Base-by-base conservation (phyloP, 2,329 filamentous ascomycete genomes). In the Verruconis gallopava region DNA sequence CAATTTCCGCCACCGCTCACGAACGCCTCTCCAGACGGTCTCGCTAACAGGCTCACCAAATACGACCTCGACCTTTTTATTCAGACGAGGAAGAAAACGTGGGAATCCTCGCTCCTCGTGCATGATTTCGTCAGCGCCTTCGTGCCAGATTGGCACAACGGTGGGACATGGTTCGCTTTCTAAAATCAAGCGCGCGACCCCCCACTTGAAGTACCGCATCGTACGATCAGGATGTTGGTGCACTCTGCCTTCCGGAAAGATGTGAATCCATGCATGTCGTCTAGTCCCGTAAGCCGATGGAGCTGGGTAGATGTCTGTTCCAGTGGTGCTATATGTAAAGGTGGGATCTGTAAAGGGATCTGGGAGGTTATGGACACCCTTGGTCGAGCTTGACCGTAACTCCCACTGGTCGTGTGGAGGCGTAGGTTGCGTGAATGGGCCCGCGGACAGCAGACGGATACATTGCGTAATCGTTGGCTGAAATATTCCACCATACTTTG, bases 201-300 rank as follows among this genome's bases (percentile, higher is more conserved):
- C 91, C 91, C 91, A 98, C 66, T 94, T 95, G 74, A 96, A 96
- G 64, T 98, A 98, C 21, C 91, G 81, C 69, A 96, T 79, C 5
- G 79, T 76, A 52, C 78, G 77, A 33, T 77, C 67, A 1, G 81
- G 73, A 50, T 85, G 79, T 63, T 98, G 91, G 61, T 96, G 88
- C 36, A 94, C 85, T 60, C 83, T 85, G 37, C 86, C 91, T 63
- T 98, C 91, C 11, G 91, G 91, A 60, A 96, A 96, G 42, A 96
- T 81, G 60, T 98, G 91, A 3, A 98, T 68, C 91, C 91, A 98
- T 35, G 77, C 75, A 58, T 83, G 73, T 36, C 75, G 76, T 52
- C 85, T 79, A 48, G 64, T 71, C 2, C 74, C 60, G 57, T 82
- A 88, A 37, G 77, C 73, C 2, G 85, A 79, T 1, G 86, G 85